Conservation (phyloP, 805 yeast species). For the Clavispora vitiphila region DNA sequence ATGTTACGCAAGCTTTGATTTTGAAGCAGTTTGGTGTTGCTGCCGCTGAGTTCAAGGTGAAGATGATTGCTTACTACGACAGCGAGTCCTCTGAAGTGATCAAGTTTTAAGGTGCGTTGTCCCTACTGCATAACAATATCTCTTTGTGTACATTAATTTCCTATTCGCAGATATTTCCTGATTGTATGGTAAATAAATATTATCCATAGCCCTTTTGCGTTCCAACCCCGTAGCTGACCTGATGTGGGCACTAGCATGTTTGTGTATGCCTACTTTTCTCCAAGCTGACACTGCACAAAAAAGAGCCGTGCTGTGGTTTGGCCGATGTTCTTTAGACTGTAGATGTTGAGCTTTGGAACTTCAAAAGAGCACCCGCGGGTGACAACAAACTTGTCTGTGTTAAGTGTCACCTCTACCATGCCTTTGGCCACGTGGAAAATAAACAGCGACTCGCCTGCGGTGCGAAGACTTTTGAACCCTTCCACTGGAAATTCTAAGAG, state of each 20-base stretch:
- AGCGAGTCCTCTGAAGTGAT: slow-evolving; percentile 43
- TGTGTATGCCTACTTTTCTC: neutral
- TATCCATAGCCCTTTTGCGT: neutral
- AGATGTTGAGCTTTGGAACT: slow-evolving; percentile 72
- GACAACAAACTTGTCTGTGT: slow-evolving; percentile 54
- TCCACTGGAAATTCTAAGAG: slow-evolving; percentile 59
- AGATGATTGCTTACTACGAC: slow-evolving; percentile 72
- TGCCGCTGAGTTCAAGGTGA: slow-evolving; percentile 83
- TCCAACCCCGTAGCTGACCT: neutral
- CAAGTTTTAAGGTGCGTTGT: slow-evolving; percentile 11
- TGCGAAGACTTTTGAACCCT: slow-evolving; percentile 54
- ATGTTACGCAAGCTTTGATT: slow-evolving; percentile 86
- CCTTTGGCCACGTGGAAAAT: slow-evolving; percentile 76
- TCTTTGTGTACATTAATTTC: slow-evolving; percentile 7
- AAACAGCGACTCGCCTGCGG: slow-evolving; percentile 63
- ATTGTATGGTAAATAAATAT: neutral
- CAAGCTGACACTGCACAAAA: slow-evolving; percentile 60
- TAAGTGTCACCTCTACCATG: slow-evolving; percentile 58
- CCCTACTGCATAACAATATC: slow-evolving; percentile 2
- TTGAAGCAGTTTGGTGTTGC: slow-evolving; percentile 96
- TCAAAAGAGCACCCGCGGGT: slow-evolving; percentile 74
- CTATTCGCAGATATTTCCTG: slow-evolving; percentile 1
- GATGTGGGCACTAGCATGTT: neutral
- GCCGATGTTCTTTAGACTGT: slow-evolving; percentile 63
- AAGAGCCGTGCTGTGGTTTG: slow-evolving; percentile 56